Percentiles rank a stretch among this genome's conserved stretches.
Evolutionary conservation across 2,329 filamentous ascomycete genomes (phyloP).

Genomic region (Daldinia eschscholtzii): DNA sequence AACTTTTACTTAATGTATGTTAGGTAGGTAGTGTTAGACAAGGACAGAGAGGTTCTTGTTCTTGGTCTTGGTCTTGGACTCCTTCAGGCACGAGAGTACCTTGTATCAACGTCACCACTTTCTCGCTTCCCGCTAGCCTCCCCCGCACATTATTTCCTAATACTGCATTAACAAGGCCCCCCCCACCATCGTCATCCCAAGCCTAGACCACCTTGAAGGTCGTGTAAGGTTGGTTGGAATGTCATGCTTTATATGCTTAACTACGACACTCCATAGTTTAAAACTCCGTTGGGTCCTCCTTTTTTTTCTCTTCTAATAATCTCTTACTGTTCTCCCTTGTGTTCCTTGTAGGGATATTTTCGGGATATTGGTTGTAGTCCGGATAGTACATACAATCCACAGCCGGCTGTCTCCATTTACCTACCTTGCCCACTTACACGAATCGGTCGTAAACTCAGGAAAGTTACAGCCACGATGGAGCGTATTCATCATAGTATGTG

Average conservation of each 20-base stretch:
- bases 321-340: neutral
- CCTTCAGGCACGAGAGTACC: slow-evolving; percentile 4
- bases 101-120: slow-evolving; percentile 28
- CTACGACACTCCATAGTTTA: slow-evolving; percentile 18
- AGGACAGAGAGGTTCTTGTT: neutral
- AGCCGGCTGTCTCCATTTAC: neutral
- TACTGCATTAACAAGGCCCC: slow-evolving; percentile 5
- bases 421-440: slow-evolving; percentile 11
- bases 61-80: neutral
- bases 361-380: slow-evolving; percentile 12
- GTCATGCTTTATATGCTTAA: slow-evolving; percentile 22
- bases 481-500: slow-evolving; percentile 50
- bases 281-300: slow-evolving; percentile 12
- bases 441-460: neutral
- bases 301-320: neutral
- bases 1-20: neutral
- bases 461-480: slow-evolving; percentile 46
- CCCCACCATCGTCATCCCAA: slow-evolving; percentile 38
- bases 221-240: slow-evolving; percentile 1
- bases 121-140: slow-evolving; percentile 32
- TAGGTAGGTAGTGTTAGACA: neutral
- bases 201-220: slow-evolving; percentile 14
- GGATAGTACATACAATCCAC: slow-evolving; percentile 5
- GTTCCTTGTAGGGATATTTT: slow-evolving; percentile 11
- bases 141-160: slow-evolving; percentile 34